Evolutionary conservation across 140 eudicot species (phyloP).

Genomic region (Erigeron philadelphicus): DNA sequence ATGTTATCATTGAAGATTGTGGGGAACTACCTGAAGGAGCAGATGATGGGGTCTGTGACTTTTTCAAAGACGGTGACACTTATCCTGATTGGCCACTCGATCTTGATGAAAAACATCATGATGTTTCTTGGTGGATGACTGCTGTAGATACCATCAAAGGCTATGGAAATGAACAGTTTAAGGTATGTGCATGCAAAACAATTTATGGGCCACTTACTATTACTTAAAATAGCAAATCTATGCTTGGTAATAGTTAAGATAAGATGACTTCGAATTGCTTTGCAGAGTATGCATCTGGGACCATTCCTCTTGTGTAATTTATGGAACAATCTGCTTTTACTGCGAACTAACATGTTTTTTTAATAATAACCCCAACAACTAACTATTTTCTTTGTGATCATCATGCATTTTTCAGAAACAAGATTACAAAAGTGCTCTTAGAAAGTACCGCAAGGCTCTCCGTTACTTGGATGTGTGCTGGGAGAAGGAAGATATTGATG

Average conservation of each 20-base stretch:
- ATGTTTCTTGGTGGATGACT: conserved; percentile 67
- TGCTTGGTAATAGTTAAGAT: not conserved
- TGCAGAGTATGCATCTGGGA: conserved; percentile 6
- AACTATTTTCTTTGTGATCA: not conserved
- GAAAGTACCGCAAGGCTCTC: conserved; percentile 82
- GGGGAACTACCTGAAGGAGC: conserved; percentile 90
- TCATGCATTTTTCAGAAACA: conserved; percentile 47
- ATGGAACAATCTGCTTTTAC: not conserved
- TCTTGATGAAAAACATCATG: conserved; percentile 64
- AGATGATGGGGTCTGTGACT: conserved; percentile 76
- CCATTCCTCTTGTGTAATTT: conserved; percentile 1
- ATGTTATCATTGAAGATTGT: conserved; percentile 73
- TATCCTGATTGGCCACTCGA: conserved; percentile 96
- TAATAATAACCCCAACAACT: not conserved
- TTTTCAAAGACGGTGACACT: conserved; percentile 84
- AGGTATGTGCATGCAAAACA: conserved; percentile 41
- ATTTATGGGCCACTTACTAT: not conserved
- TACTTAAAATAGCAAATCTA: not conserved
- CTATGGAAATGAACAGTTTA: conserved; percentile 72
- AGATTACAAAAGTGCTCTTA: conserved; percentile 82
- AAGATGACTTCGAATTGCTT: not conserved
- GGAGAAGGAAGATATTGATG: conserved; percentile 76
- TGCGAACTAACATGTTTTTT: no score
- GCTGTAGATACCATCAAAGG: conserved; percentile 61
- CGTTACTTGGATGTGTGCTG: conserved; percentile 79